phyloP scores from a whole-genome alignment of 2,329 filamentous ascomycete genomes.

The Alternaria brassicae region DNA sequence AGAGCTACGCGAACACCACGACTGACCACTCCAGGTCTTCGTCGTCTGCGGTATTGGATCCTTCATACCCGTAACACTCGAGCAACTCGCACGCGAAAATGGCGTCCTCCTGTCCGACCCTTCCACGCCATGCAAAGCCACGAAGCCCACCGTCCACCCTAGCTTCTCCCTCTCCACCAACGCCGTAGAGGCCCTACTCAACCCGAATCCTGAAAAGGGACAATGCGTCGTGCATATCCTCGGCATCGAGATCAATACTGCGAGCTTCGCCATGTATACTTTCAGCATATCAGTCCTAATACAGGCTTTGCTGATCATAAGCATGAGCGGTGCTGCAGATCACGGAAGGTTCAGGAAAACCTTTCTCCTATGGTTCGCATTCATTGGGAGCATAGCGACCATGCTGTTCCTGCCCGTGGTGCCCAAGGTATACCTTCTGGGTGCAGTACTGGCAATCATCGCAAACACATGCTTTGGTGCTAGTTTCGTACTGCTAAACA shows the following conservation, averaged over 20 bases:
- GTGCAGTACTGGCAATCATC: constrained; percentile 82
- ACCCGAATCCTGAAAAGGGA: constrained; percentile 38
- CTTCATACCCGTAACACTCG: constrained; percentile 94
- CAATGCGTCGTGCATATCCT: constrained; percentile 86
- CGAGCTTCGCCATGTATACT: constrained; percentile 97
- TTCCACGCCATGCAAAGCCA: constrained; percentile 74
- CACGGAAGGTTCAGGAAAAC: constrained; percentile 89
- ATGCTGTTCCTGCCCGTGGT: constrained; percentile 87
- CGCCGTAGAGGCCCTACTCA: constrained; percentile 22
- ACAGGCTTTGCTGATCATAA: constrained; percentile 90
- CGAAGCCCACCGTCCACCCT: constrained; percentile 58
- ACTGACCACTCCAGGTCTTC: constrained; percentile 66
- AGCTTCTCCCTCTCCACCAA: constrained; percentile 27
- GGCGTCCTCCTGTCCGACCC: constrained; percentile 84
- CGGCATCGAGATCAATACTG: constrained; percentile 89
- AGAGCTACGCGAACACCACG: neutral
- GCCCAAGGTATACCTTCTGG: constrained; percentile 78
- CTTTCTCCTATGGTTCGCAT: constrained; percentile 83
- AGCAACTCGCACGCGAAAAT: constrained; percentile 90
- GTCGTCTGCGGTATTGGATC: constrained; percentile 85
- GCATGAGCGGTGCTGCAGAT: constrained; percentile 94
- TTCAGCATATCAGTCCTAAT: constrained; percentile 91
- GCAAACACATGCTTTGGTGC: constrained; percentile 95
- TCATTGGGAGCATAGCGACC: constrained; percentile 78
- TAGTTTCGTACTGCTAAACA: constrained; percentile 94